Evolutionary conservation across 306 rosid species (phyloP), one percentile per base, ranked within the genome.

Genomic region (Vicia sativa): DNA sequence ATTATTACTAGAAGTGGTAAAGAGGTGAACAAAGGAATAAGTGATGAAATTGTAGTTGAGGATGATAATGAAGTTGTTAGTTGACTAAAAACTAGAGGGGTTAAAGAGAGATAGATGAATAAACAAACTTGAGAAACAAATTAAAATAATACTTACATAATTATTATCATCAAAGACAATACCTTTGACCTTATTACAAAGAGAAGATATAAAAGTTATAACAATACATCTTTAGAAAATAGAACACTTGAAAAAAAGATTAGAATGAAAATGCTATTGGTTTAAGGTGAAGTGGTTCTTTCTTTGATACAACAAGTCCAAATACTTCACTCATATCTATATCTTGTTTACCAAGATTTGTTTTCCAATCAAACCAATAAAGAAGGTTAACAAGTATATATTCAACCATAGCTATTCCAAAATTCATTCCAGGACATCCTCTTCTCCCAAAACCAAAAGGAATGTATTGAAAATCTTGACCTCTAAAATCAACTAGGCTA

Each of bases 401-500:
- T 49, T 49, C 55, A 49, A 49, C 11, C 16, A 9, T 8, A 18
- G 2, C 11, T 49, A 19, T 9, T 49, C 2, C 55, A 49, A 49
- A 49, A 18, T 49, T 49, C 0, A 16, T 3, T 49, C 55, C 28
- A 18, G 55, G 55, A 49, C 55, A 49, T 1, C 55, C 55, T 2
- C 55, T 49, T 49, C 55, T 49, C 55, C 55, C 55, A 18, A 49
- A 49, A 18, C 55, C 55, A 49, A 49, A 49, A 16, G 55, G 55
- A 2, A 49, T 3, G 1, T 8, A 49, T 3, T 49, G 55, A 49
- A 49, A 49, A 49, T 49, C 26, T 49, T 49, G 28, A 49, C 11
- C 55, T 8, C 1, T 49, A 18, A 49, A 49, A 18, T 18, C 28
- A 16, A 16, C 28, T 16, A 18, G 26, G 7, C 4, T 49, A 0